These are phyloP conservation scores for Rhizopogon roseolus DNA, from an alignment of 768 basidiomycete species.

Conservation along the genomic window DNA sequence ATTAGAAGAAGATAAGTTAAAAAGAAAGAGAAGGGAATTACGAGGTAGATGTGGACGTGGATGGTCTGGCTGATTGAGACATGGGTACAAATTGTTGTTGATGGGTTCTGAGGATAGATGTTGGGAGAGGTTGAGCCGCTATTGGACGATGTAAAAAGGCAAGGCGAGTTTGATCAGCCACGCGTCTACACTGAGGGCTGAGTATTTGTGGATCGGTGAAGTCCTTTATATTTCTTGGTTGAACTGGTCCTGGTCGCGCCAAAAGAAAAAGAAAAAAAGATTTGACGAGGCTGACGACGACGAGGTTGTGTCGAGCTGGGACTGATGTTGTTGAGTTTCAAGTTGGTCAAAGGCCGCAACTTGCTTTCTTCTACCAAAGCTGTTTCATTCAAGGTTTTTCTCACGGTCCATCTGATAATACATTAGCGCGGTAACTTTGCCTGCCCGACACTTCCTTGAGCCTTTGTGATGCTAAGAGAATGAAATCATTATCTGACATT, in stretches of 20 bases:
- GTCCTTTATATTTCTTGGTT: conserved; percentile 8
- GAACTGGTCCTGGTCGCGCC: conserved; percentile 6
- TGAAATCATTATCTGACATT: too few relatives aligned
- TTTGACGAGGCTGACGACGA: conserved; percentile 9
- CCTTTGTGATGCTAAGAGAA: too few relatives aligned
- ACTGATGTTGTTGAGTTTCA: conserved; percentile 22
- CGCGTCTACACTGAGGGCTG: conserved; percentile 16
- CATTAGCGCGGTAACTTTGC: too few relatives aligned
- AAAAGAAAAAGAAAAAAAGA: conserved; percentile 1
- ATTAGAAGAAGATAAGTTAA: not conserved
- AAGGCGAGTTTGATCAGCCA: conserved; percentile 12
- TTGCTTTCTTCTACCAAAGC: conserved; percentile 6
- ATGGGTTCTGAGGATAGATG: conserved; percentile 7
- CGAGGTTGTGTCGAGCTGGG: conserved; percentile 9
- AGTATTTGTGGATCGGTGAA: conserved; percentile 5
- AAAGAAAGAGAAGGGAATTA: conserved; percentile 1
- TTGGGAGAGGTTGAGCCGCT: conserved; percentile 7
- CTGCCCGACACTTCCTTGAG: too few relatives aligned
- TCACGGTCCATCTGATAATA: conserved; percentile 11
- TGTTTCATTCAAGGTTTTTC: conserved; percentile 27
- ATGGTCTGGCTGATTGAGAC: conserved; percentile 28
- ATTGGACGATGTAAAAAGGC: conserved; percentile 9
- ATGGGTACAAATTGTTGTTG: conserved; percentile 15
- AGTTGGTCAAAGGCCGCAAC: conserved; percentile 20
- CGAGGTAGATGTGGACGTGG: conserved; percentile 24